A percentile compares a stretch with the other conserved stretches of the same genome.
phyloP scores from a whole-genome alignment of 345 rosid species.

The Turritis glabra region DNA sequence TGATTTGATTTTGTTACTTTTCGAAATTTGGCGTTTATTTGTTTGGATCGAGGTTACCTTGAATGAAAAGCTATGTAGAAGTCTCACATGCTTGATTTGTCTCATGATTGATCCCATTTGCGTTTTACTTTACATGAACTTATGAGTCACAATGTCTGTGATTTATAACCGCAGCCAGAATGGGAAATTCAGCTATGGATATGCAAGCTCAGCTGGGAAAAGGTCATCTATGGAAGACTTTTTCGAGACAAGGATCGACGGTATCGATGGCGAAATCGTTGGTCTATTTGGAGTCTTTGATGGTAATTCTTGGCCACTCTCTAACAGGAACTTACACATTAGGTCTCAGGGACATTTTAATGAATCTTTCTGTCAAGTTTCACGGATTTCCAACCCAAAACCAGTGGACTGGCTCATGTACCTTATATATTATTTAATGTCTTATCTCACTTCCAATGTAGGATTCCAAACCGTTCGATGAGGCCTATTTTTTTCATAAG shows the following conservation, averaged over 20 bases:
- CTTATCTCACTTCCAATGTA: no score
- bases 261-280: conserved; percentile 90
- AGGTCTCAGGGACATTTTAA: no score
- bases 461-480: no score
- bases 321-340: background rate
- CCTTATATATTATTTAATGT: no score
- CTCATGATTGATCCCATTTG: background rate
- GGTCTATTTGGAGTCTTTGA: conserved; percentile 98
- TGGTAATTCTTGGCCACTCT: conserved; percentile 48
- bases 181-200: conserved; percentile 96
- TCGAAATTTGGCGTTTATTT: background rate
- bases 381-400: no score
- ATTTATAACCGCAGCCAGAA: conserved; percentile 61
- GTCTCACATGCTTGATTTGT: background rate
- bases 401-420: no score
- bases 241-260: conserved; percentile 91
- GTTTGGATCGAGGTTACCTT: conserved; percentile 20
- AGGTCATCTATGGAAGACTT: conserved; percentile 99
- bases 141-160: background rate
- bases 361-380: no score
- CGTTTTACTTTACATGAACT: background rate
- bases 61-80: background rate
- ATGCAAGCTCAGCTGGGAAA: conserved; percentile 95
- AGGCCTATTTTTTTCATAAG: no score
- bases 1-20: background rate